Conservation (phyloP, 768 basidiomycete genomes). For the Amanita muscaria region DNA sequence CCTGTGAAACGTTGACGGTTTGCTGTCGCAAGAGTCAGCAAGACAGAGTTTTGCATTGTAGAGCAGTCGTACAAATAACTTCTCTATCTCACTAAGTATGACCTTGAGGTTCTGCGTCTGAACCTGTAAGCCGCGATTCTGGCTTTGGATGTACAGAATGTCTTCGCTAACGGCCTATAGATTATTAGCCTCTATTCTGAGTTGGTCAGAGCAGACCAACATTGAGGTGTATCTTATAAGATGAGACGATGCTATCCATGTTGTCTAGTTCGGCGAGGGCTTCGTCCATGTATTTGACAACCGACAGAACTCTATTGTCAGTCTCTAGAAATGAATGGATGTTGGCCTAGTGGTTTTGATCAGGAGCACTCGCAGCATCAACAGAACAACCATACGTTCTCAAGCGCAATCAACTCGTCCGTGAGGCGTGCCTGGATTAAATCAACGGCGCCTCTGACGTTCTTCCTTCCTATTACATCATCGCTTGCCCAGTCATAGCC, state of each 20-base stretch:
- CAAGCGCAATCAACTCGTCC: slow-evolving; percentile 87
- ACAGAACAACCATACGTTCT: slow-evolving; percentile 52
- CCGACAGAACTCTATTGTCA: slow-evolving; percentile 81
- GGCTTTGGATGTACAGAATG: slow-evolving; percentile 91
- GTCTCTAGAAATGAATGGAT: slow-evolving; percentile 96
- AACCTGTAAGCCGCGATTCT: slow-evolving; percentile 93
- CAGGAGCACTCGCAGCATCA: slow-evolving; percentile 3
- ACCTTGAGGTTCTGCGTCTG: slow-evolving; percentile 93
- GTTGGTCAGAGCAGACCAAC: slow-evolving; percentile 36
- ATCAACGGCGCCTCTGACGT: slow-evolving; percentile 70
- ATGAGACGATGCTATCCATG: slow-evolving; percentile 82
- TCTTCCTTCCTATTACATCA: slow-evolving; percentile 58
- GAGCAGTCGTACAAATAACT: slow-evolving; percentile 55
- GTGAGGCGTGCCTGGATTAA: slow-evolving; percentile 84
- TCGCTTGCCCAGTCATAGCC: slow-evolving; percentile 96
- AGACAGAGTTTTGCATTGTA: not conserved
- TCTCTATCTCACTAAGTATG: slow-evolving; percentile 77
- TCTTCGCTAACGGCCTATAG: slow-evolving; percentile 87
- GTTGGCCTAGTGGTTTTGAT: slow-evolving; percentile 58
- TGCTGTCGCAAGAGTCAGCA: slow-evolving; percentile 39
- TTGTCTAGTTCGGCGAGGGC: slow-evolving; percentile 82
- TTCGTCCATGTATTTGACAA: slow-evolving; percentile 84
- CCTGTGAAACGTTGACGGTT: slow-evolving; percentile 88
- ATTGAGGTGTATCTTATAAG: slow-evolving; percentile 95
- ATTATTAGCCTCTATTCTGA: not conserved